Evolutionary conservation across 2,329 filamentous ascomycete species (phyloP).

Genomic region (Pseudogymnoascus pannorum): DNA sequence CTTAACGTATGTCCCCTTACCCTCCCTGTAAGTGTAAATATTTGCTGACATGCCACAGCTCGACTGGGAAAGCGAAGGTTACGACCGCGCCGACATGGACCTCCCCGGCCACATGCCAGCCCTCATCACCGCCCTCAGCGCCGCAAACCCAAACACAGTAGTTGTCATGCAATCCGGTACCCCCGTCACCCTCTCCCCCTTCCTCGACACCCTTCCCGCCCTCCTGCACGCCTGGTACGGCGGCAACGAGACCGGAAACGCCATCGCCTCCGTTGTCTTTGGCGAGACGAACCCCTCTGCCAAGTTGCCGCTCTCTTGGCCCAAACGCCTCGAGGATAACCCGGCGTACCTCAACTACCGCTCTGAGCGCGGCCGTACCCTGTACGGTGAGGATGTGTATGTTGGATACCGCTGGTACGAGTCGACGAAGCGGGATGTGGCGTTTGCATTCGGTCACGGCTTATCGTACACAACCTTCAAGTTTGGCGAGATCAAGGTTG

Average conservation of each 20-base stretch:
- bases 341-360: conserved; percentile 70
- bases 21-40: background rate
- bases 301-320: conserved; percentile 69
- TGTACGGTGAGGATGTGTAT: conserved; percentile 77
- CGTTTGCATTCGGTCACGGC: conserved; percentile 75
- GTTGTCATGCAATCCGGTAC: conserved; percentile 75
- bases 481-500: conserved; percentile 43
- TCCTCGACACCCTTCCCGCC: conserved; percentile 47
- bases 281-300: conserved; percentile 67
- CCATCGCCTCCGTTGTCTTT: conserved; percentile 70
- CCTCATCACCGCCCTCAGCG: conserved; percentile 58
- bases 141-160: conserved; percentile 60
- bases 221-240: conserved; percentile 78
- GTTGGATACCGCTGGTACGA: conserved; percentile 79
- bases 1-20: conserved; percentile 46
- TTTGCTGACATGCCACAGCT: conserved; percentile 23
- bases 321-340: conserved; percentile 58
- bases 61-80: conserved; percentile 75
- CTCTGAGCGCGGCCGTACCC: conserved; percentile 59
- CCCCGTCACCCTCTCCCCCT: conserved; percentile 61
- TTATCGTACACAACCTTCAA: conserved; percentile 68
- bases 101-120: conserved; percentile 66
- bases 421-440: conserved; percentile 53
- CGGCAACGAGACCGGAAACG: conserved; percentile 79
- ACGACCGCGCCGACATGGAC: conserved; percentile 71